phyloP scores from a whole-genome alignment of 2,329 filamentous ascomycete species.

The Fonsecaea nubica region DNA sequence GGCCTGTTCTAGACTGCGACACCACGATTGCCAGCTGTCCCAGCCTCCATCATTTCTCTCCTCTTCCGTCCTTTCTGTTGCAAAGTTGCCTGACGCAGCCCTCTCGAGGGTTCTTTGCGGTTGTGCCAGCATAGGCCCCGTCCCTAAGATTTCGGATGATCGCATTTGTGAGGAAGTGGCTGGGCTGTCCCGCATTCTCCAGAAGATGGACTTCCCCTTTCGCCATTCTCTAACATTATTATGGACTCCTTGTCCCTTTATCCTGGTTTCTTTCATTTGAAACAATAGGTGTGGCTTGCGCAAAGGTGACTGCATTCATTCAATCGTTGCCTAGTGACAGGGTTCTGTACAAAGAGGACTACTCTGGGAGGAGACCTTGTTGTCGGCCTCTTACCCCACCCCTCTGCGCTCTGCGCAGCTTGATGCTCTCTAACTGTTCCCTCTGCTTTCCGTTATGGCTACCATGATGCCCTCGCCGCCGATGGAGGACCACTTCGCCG shows the following conservation, averaged over 20 bases:
- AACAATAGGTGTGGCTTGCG: slow-evolving; percentile 38
- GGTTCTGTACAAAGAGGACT: background rate
- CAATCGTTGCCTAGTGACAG: slow-evolving; percentile 36
- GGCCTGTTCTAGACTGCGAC: slow-evolving; percentile 23
- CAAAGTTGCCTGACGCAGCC: slow-evolving; percentile 23
- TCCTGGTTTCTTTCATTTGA: slow-evolving; percentile 39
- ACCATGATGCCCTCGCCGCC: slow-evolving; percentile 50
- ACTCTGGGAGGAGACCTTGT: slow-evolving; percentile 29
- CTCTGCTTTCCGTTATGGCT: slow-evolving; percentile 37
- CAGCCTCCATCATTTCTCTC: slow-evolving; percentile 38
- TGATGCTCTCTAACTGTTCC: slow-evolving; percentile 24
- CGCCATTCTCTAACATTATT: slow-evolving; percentile 38
- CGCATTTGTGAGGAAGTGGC: slow-evolving; percentile 23
- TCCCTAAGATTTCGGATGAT: slow-evolving; percentile 11
- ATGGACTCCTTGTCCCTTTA: slow-evolving; percentile 36
- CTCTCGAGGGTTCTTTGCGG: slow-evolving; percentile 3
- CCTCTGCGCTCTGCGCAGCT: slow-evolving; percentile 26
- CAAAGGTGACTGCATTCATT: slow-evolving; percentile 39
- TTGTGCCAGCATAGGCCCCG: slow-evolving; percentile 1
- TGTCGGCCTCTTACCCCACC: slow-evolving; percentile 26
- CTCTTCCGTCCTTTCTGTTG: slow-evolving; percentile 27
- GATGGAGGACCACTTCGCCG: slow-evolving; percentile 60
- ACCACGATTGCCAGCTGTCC: slow-evolving; percentile 32
- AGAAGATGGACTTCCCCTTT: slow-evolving; percentile 33
- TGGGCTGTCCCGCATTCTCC: slow-evolving; percentile 32